phyloP scores from a whole-genome alignment of 495 filamentous ascomycete genomes.

The Lepidopterella palustris region DNA sequence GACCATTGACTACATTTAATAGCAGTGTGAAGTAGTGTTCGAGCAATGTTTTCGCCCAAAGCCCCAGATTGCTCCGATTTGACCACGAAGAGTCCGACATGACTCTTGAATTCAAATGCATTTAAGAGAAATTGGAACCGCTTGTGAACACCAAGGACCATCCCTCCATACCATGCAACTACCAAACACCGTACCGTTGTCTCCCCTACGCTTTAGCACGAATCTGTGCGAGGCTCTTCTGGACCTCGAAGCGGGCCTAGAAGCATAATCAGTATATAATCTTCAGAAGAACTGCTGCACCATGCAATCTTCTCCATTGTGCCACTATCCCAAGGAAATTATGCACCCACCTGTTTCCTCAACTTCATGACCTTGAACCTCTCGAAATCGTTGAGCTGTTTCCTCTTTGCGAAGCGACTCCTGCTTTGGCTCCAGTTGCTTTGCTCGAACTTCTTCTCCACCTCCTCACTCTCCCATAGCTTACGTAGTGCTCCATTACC shows the following conservation, averaged over 20 bases:
- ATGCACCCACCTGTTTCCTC: constrained; percentile 78
- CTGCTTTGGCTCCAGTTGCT: constrained; percentile 87
- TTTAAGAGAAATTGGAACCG: constrained; percentile 27
- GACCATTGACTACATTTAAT: constrained; percentile 2
- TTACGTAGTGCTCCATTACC: constrained; percentile 75
- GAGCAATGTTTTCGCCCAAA: neutral
- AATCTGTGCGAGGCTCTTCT: constrained; percentile 82
- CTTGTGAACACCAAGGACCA: constrained; percentile 21
- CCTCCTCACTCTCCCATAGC: constrained; percentile 77
- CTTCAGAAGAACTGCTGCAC: neutral
- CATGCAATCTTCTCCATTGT: neutral
- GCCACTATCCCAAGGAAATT: neutral
- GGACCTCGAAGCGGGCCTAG: constrained; percentile 85
- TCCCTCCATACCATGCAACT: constrained; percentile 6
- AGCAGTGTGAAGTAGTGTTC: constrained; percentile 2
- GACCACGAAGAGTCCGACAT: constrained; percentile 14
- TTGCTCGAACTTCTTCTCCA: constrained; percentile 86
- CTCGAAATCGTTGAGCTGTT: constrained; percentile 93
- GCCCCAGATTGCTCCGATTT: constrained; percentile 25
- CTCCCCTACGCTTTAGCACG: constrained; percentile 47
- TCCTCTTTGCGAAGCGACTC: constrained; percentile 73
- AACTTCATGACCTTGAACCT: constrained; percentile 98
- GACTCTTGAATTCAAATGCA: constrained; percentile 23
- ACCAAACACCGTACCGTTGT: neutral
- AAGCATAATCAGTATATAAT: constrained; percentile 21